Evolutionary conservation across 2,329 filamentous ascomycete species (phyloP), one percentile per base, ranked within the genome.

Genomic region (Cordyceps fumosorosea): DNA sequence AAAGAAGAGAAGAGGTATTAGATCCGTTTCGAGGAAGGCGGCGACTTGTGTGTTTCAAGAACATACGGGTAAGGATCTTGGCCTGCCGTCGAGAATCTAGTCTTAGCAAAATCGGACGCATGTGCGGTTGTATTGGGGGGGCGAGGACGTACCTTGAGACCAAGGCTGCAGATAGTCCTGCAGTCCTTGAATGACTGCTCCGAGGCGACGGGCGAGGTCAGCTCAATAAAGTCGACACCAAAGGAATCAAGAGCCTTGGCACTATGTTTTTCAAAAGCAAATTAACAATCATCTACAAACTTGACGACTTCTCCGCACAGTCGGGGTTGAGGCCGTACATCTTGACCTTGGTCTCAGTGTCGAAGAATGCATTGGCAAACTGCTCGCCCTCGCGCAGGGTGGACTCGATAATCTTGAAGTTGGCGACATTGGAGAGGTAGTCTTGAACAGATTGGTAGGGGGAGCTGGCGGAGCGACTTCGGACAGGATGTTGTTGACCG

Each of bases 91-190:
- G 26, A 54, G 29, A 18, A 10, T 16, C 5, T 18, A 29, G 20
- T 44, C 18, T 45, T 56, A 32, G 40, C n/a, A 24, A 32, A 24
- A 60, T 20, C 16, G 56, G 14, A 45, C 11, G 12, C 6, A 22
- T 37, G 5, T 22, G 12, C 24, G 2, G 2, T 5, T 34, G 18
- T 12, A 34, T 8, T 11, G n/a, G 2, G 14, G n/a, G 3, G 6
- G 22, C 14, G 5, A 26, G 26, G 22, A 47, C 47, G 12, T 20
- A 85, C 84, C 88, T 91, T 93, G 76, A 97, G 85, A 66, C 92
- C 92, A 60, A 97, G 89, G 83, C 93, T 91, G 89, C 91, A 96
- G 72, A 97, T 96, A 62, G 88, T 87, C 79, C 95, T 89, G 76
- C 91, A 96, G 78, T 97, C 93, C 71, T 80, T 77, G 74, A 88